A percentile compares a stretch with the other conserved stretches of the same genome.
phyloP scores from a whole-genome alignment of 2,329 filamentous ascomycete species.

The Fusarium sarcochroum region DNA sequence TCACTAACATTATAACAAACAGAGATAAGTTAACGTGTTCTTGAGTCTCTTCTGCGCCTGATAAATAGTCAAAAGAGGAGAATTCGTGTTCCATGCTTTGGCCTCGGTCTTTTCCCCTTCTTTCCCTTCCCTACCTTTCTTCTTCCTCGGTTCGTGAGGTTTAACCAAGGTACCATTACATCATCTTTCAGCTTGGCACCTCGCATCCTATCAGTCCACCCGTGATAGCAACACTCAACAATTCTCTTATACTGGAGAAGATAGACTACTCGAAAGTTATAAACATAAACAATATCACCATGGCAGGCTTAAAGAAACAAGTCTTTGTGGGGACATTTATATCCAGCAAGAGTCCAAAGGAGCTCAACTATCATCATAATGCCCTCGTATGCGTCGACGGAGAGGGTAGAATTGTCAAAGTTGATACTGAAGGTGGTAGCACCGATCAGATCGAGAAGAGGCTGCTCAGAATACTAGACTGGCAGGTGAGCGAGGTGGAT shows the following conservation, averaged over 20 bases:
- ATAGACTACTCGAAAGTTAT: neutral
- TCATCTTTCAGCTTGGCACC: conserved; percentile 3
- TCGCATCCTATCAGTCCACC: neutral
- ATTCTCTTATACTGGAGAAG: neutral
- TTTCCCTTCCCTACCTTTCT: neutral
- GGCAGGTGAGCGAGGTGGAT: conserved; percentile 57
- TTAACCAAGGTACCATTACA: conserved; percentile 7
- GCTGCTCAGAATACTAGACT: conserved; percentile 61
- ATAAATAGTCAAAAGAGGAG: conserved; percentile 19
- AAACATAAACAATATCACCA: conserved; percentile 5
- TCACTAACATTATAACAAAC: conserved; percentile 20
- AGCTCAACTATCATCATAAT: conserved; percentile 66
- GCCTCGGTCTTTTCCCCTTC: conserved; percentile 3
- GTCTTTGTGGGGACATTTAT: conserved; percentile 70
- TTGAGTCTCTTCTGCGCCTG: neutral
- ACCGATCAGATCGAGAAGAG: conserved; percentile 50
- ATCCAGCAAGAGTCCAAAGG: conserved; percentile 63
- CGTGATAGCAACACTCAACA: neutral
- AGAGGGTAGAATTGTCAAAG: conserved; percentile 64
- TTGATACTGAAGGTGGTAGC: conserved; percentile 57
- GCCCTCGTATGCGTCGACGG: conserved; percentile 66
- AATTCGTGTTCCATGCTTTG: neutral
- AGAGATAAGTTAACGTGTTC: conserved; percentile 21
- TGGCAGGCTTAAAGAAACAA: conserved; percentile 54
- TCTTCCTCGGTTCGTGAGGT: neutral